Percentiles rank a stretch among this genome's conserved stretches.
phyloP scores from a whole-genome alignment of 352 stramenopile species.

The Phytopythium cucurbitacearum region DNA sequence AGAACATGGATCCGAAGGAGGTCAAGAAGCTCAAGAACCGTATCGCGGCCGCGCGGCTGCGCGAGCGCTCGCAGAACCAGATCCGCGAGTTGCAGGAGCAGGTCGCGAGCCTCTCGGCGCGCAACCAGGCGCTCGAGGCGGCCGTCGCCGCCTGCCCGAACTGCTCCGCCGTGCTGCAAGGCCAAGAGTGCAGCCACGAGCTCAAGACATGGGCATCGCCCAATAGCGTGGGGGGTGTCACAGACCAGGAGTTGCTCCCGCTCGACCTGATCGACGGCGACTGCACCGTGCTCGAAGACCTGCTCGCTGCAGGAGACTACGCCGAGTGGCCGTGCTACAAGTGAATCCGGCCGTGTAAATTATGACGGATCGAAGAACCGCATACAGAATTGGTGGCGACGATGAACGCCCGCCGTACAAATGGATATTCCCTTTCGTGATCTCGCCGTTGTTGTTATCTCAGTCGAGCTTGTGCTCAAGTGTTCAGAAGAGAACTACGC shows the following conservation, averaged over 20 bases:
- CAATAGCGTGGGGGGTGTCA: slow-evolving; percentile 1
- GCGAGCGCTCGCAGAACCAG: slow-evolving; percentile 44
- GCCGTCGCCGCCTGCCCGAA: slow-evolving; percentile 18
- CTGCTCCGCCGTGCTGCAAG: slow-evolving; percentile 10
- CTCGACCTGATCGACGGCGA: slow-evolving; percentile 20
- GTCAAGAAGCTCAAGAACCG: slow-evolving; percentile 56
- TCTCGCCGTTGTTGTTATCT: too few relatives aligned
- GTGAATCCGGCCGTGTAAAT: neutral
- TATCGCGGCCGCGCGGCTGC: slow-evolving; percentile 33
- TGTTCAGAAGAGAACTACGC: neutral
- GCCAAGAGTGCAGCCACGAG: slow-evolving; percentile 6
- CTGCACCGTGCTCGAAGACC: slow-evolving; percentile 19
- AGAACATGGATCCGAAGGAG: slow-evolving; percentile 31
- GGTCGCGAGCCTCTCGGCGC: slow-evolving; percentile 24
- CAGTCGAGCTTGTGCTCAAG: too few relatives aligned
- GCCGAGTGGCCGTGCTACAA: slow-evolving; percentile 1
- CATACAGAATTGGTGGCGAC: too few relatives aligned
- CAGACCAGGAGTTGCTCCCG: neutral
- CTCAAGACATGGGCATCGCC: slow-evolving; percentile 4
- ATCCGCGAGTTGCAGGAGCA: slow-evolving; percentile 34
- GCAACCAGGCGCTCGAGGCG: slow-evolving; percentile 31
- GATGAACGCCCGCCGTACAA: too few relatives aligned
- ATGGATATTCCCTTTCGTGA: too few relatives aligned
- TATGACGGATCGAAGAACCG: too few relatives aligned
- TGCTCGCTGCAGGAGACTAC: slow-evolving; percentile 8